A percentile compares a stretch with the other conserved stretches of the same genome.
These are phyloP conservation scores for Beta lomatogona DNA, from an alignment of 179 eudicot species.

Conservation along the genomic window DNA sequence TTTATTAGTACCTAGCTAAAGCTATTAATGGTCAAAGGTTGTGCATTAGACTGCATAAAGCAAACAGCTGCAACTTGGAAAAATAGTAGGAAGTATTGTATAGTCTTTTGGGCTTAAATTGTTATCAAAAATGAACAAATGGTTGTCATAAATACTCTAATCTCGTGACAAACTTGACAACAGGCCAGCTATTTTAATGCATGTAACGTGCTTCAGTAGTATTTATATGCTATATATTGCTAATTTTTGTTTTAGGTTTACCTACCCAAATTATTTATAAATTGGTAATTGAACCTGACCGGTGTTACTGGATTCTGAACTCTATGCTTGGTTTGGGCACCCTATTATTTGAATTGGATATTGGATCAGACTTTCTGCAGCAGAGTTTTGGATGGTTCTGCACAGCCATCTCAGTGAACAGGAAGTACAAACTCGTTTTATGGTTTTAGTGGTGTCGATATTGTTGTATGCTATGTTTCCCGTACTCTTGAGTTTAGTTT, in stretches of 20 bases:
- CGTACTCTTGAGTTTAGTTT: too few species aligned
- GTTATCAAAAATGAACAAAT: background rate
- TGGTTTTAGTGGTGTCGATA: slow-evolving; percentile 1
- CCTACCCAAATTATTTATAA: background rate
- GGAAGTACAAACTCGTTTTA: background rate
- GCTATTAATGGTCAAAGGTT: too few species aligned
- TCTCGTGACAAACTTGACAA: background rate
- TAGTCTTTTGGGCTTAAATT: background rate
- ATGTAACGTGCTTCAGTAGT: background rate
- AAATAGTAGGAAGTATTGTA: background rate
- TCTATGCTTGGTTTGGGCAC: background rate
- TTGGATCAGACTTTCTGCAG: background rate
- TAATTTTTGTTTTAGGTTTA: background rate
- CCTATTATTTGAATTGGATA: background rate
- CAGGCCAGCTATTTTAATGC: background rate
- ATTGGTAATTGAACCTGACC: background rate
- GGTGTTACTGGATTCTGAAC: background rate
- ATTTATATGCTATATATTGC: background rate
- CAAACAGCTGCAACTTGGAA: too few species aligned
- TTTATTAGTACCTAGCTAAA: too few species aligned
- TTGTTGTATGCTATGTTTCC: background rate
- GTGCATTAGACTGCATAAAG: too few species aligned
- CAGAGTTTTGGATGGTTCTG: background rate
- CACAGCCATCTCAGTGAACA: background rate
- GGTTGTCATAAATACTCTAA: background rate